Percentiles rank a stretch among this genome's conserved stretches.
Evolutionary conservation across 1,139 yeast genomes (phyloP).

Genomic region (Yamadazyma triangularis): DNA sequence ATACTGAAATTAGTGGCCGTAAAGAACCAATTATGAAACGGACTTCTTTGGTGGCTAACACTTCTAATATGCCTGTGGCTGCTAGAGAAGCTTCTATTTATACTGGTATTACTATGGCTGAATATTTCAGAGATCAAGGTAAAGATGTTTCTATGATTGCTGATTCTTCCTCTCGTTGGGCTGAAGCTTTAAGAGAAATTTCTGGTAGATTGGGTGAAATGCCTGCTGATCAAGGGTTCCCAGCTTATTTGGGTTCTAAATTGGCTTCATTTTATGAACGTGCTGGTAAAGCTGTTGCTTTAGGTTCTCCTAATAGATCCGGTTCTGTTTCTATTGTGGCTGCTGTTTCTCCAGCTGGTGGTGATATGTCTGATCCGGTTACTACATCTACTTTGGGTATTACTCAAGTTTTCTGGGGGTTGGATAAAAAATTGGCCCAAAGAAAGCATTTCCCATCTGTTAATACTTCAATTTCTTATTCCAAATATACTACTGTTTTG

Average conservation of each 20-base stretch:
- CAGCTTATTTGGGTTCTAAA: conserved; percentile 98
- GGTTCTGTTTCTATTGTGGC: conserved; percentile 99
- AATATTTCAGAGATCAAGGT: conserved; percentile 99
- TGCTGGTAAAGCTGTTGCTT: conserved; percentile 94
- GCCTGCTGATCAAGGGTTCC: conserved; percentile 99
- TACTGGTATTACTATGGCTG: conserved; percentile 98
- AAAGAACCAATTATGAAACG: conserved; percentile 99
- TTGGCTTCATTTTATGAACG: conserved; percentile 98
- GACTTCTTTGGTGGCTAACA: conserved; percentile 96
- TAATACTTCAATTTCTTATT: conserved; percentile 92
- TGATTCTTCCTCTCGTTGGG: conserved; percentile 99
- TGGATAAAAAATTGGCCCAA: conserved; percentile 97
- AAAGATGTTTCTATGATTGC: conserved; percentile 99
- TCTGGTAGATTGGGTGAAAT: conserved; percentile 99
- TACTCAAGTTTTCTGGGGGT: conserved; percentile 99
- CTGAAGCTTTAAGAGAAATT: conserved; percentile 98
- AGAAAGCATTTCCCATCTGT: conserved; percentile 99
- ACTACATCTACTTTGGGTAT: conserved; percentile 97
- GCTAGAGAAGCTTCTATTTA: conserved; percentile 99
- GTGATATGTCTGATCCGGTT: conserved; percentile 99
- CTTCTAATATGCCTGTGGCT: conserved; percentile 99
- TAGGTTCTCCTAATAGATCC: conserved; percentile 93
- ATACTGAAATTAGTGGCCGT: conserved; percentile 84
- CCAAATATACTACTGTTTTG: conserved; percentile 88
- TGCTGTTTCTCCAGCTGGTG: conserved; percentile 99